phyloP scores from a whole-genome alignment of 768 basidiomycete genomes.

The Russula earlei region DNA sequence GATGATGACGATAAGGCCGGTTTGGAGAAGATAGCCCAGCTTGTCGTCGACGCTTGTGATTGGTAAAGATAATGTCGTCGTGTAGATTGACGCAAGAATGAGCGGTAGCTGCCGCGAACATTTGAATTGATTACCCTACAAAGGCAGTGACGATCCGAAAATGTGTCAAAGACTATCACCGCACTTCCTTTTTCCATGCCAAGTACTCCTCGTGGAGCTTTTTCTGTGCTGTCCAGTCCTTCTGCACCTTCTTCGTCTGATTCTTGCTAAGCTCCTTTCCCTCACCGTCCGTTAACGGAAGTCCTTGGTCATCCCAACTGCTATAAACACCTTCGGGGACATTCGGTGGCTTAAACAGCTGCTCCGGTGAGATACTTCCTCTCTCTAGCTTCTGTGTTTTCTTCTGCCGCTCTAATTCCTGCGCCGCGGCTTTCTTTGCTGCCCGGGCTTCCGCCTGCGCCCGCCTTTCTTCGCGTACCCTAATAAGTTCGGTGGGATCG shows the following conservation, averaged over 20 bases:
- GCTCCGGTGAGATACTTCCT: slow-evolving; percentile 61
- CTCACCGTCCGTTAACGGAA: slow-evolving; percentile 77
- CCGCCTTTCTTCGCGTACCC: slow-evolving; percentile 81
- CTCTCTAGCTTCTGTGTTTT: slow-evolving; percentile 75
- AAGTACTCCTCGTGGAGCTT: slow-evolving; percentile 76
- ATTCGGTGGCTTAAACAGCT: slow-evolving; percentile 80
- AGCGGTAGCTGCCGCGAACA: slow-evolving; percentile 8
- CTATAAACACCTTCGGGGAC: slow-evolving; percentile 62
- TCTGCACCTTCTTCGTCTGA: slow-evolving; percentile 63
- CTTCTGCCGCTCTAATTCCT: slow-evolving; percentile 56
- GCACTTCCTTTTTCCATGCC: slow-evolving; percentile 33
- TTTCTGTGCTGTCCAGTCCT: slow-evolving; percentile 63
- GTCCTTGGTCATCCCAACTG: slow-evolving; percentile 76
- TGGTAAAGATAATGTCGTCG: slow-evolving; percentile 15
- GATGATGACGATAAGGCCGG: slow-evolving; percentile 35
- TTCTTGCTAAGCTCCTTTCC: slow-evolving; percentile 84
- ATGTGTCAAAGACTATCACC: slow-evolving; percentile 14
- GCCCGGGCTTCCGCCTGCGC: slow-evolving; percentile 65
- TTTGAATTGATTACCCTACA: background rate
- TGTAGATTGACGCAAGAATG: slow-evolving; percentile 5
- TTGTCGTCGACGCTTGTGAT: slow-evolving; percentile 25
- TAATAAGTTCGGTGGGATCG: slow-evolving; percentile 69
- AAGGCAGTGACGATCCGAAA: slow-evolving; percentile 9
- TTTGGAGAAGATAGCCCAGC: slow-evolving; percentile 31
- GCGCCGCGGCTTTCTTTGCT: slow-evolving; percentile 65